A percentile compares a stretch with the other conserved stretches of the same genome.
Conservation (phyloP, 2,329 filamentous ascomycete species). For the Ophiocordyceps polyrhachis-furcata region DNA sequence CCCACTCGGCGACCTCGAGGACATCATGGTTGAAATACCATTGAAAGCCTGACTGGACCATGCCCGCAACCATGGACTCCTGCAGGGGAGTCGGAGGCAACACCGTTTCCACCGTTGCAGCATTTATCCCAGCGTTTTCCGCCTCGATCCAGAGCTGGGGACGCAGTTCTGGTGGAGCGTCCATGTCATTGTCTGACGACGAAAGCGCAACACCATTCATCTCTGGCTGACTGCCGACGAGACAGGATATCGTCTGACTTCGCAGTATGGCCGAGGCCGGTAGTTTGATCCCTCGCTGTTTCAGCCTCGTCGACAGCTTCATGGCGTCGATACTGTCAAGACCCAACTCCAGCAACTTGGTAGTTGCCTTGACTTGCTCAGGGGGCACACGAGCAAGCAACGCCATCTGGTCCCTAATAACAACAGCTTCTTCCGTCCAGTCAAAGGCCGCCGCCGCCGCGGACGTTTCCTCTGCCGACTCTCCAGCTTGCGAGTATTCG, state of each 20-base stretch:
- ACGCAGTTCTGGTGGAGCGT: constrained; percentile 7
- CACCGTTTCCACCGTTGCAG: constrained; percentile 32
- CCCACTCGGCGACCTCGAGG: constrained; percentile 34
- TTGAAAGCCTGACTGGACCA: constrained; percentile 53
- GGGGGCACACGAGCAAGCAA: constrained; percentile 34
- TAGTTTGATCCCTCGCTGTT: constrained; percentile 37
- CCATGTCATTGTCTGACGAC: background rate
- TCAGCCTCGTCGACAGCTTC: constrained; percentile 58
- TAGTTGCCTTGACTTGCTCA: constrained; percentile 32
- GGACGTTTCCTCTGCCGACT: background rate
- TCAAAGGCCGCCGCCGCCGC: constrained; percentile 20
- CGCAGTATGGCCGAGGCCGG: constrained; percentile 64
- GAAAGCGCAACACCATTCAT: background rate
- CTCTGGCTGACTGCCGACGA: constrained; percentile 18
- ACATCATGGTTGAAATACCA: constrained; percentile 80
- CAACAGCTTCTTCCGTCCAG: constrained; percentile 36
- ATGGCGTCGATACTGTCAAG: constrained; percentile 87
- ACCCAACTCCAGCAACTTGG: constrained; percentile 62
- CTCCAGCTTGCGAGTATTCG: background rate
- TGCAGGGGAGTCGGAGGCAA: constrained; percentile 69
- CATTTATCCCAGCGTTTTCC: constrained; percentile 11
- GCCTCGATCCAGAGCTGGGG: constrained; percentile 20
- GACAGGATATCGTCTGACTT: constrained; percentile 45
- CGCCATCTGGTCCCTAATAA: constrained; percentile 44
- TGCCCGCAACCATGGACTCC: constrained; percentile 70